These are phyloP conservation scores for Decorospora gaudefroyi DNA, from an alignment of 2,329 filamentous ascomycete species.

Conservation along the genomic window DNA sequence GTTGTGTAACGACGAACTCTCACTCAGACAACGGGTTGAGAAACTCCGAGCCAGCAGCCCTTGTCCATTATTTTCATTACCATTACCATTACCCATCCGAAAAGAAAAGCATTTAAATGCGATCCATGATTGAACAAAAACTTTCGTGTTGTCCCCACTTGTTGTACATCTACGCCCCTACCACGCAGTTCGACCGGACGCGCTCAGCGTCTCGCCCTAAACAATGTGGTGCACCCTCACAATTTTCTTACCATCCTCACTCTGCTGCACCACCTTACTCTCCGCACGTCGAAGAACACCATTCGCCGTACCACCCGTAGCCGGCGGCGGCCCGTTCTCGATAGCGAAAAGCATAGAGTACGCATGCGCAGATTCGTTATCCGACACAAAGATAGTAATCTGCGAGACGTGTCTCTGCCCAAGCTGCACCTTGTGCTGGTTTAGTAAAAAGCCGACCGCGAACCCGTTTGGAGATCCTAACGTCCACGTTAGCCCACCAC, in stretches of 20 bases:
- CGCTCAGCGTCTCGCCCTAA: too few relatives aligned
- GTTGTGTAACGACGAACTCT: too few relatives aligned
- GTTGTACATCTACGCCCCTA: too few relatives aligned
- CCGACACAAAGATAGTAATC: slow-evolving; percentile 7
- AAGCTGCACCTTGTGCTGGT: slow-evolving; percentile 18
- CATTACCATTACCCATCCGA: too few relatives aligned
- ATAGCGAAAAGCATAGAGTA: slow-evolving; percentile 4
- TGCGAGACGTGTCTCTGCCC: slow-evolving; percentile 11
- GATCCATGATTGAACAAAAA: too few relatives aligned
- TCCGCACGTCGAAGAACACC: neutral
- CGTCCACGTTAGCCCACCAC: neutral
- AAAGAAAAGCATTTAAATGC: too few relatives aligned
- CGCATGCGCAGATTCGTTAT: neutral
- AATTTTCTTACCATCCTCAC: neutral
- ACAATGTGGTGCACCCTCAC: too few relatives aligned
- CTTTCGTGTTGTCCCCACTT: too few relatives aligned
- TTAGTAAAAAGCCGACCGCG: slow-evolving; percentile 10
- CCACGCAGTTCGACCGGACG: too few relatives aligned
- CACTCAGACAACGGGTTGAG: too few relatives aligned
- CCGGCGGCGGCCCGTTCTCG: neutral
- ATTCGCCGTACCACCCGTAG: neutral
- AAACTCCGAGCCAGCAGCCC: too few relatives aligned
- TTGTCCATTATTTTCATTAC: too few relatives aligned
- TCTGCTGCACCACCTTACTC: neutral
- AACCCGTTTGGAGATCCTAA: slow-evolving; percentile 15